phyloP scores from a whole-genome alignment of 2,329 filamentous ascomycete species.

The Aspergillus japonicus region DNA sequence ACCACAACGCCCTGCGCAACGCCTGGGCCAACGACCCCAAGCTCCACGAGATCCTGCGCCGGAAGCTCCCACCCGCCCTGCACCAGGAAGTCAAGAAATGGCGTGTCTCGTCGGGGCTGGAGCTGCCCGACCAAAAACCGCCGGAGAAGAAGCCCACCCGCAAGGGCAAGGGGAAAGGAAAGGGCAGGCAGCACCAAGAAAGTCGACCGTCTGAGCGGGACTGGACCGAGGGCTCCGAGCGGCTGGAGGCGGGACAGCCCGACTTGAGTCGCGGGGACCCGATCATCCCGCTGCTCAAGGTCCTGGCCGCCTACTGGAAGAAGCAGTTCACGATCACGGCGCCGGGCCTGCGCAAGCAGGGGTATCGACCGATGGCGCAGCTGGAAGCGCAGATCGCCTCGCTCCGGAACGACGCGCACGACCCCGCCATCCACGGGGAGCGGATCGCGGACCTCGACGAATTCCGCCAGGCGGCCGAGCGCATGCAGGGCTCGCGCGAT shows the following conservation, averaged over 20 bases:
- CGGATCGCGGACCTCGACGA: slow-evolving; percentile 64
- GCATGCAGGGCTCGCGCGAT: slow-evolving; percentile 78
- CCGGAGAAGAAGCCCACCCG: slow-evolving; percentile 36
- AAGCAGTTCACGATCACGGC: slow-evolving; percentile 74
- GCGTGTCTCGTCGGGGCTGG: slow-evolving; percentile 66
- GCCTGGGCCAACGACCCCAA: slow-evolving; percentile 76
- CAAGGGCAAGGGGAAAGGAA: slow-evolving; percentile 31
- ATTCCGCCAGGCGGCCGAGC: slow-evolving; percentile 67
- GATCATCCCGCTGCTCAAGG: slow-evolving; percentile 70
- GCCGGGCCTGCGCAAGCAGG: slow-evolving; percentile 81
- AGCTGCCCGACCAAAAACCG: slow-evolving; percentile 43
- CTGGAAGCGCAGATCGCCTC: slow-evolving; percentile 72
- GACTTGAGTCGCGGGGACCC: slow-evolving; percentile 84
- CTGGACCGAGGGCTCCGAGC: slow-evolving; percentile 69
- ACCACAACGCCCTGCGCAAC: slow-evolving; percentile 85
- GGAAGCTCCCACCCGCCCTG: slow-evolving; percentile 67
- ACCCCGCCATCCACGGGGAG: slow-evolving; percentile 72
- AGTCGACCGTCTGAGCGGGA: slow-evolving; percentile 53
- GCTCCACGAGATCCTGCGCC: slow-evolving; percentile 72
- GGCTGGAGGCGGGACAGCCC: slow-evolving; percentile 66
- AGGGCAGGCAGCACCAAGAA: slow-evolving; percentile 26
- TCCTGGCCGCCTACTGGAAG: slow-evolving; percentile 83
- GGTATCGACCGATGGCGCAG: slow-evolving; percentile 76
- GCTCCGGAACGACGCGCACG: slow-evolving; percentile 62
- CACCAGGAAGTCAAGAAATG: slow-evolving; percentile 73